A percentile compares a stretch with the other conserved stretches of the same genome.
Evolutionary conservation across 2,329 filamentous ascomycete genomes (phyloP).

Genomic region (Alternaria conjuncta): DNA sequence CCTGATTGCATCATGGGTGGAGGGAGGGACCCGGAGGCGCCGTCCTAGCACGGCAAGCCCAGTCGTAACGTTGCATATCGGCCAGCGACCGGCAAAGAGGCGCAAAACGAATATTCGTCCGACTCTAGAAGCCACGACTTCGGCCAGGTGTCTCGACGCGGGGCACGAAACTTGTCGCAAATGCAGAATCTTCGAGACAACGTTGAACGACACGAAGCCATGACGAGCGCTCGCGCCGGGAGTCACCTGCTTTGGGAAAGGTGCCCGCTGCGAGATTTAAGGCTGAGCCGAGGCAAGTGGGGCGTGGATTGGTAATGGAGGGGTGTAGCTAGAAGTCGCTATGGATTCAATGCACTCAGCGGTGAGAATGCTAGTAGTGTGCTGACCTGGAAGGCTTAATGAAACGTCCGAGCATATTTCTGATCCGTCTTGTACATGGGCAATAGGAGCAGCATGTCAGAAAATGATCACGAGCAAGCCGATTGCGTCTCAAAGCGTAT

Average conservation of each 20-base stretch:
- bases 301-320: slow-evolving; percentile 25
- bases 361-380: not conserved
- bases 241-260: slow-evolving; percentile 18
- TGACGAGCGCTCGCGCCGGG: slow-evolving; percentile 24
- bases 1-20: slow-evolving; percentile 24
- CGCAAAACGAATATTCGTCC: slow-evolving; percentile 2
- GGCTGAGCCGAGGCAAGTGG: slow-evolving; percentile 36
- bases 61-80: slow-evolving; percentile 3
- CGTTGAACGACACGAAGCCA: slow-evolving; percentile 15
- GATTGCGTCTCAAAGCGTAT: not conserved
- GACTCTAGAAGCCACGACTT: not conserved
- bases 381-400: not conserved
- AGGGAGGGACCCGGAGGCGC: not conserved
- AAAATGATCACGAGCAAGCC: not conserved
- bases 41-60: not conserved
- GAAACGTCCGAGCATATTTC: not conserved
- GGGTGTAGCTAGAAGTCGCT: slow-evolving; percentile 1
- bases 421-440: not conserved
- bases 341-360: not conserved
- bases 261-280: slow-evolving; percentile 15
- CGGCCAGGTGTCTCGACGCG: slow-evolving; percentile 5
- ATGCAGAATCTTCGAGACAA: slow-evolving; percentile 14
- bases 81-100: slow-evolving; percentile 16
- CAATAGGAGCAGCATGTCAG: not conserved
- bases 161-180: slow-evolving; percentile 1